Evolutionary conservation across 805 yeast genomes (phyloP).

Genomic region (Saccharomycodes ludwigii): DNA sequence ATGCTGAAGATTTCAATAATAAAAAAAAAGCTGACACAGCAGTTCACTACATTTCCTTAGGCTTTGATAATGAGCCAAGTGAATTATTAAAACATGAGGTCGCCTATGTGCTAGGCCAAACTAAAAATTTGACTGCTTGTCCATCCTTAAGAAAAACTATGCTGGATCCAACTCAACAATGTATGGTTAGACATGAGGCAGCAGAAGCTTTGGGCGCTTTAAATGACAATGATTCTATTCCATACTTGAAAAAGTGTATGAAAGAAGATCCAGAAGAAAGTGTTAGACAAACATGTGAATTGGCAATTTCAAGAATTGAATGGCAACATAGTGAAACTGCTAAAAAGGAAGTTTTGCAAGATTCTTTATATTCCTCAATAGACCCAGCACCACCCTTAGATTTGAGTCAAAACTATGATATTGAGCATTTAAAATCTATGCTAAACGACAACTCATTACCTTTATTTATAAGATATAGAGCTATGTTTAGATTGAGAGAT

Average conservation of each 20-base stretch:
- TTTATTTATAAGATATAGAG: conserved; percentile 89
- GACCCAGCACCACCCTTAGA: conserved; percentile 99
- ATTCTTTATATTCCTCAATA: conserved; percentile 71
- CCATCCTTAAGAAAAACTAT: conserved; percentile 65
- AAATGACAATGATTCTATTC: conserved; percentile 66
- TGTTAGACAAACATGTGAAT: conserved; percentile 93
- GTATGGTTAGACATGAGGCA: conserved; percentile 98
- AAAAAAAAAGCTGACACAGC: conserved; percentile 49
- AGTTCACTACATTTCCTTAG: conserved; percentile 72
- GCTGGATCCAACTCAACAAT: conserved; percentile 55
- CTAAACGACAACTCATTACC: conserved; percentile 70
- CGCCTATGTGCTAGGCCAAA: conserved; percentile 94
- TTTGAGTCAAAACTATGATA: conserved; percentile 41
- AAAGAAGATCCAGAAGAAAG: conserved; percentile 71
- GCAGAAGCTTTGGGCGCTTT: conserved; percentile 98
- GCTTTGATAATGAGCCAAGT: conserved; percentile 59
- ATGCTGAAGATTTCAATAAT: conserved; percentile 62
- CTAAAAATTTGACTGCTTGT: conserved; percentile 70
- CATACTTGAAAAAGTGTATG: conserved; percentile 48
- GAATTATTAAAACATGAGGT: conserved; percentile 95
- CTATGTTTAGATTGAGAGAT: conserved; percentile 96
- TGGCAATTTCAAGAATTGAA: conserved; percentile 86
- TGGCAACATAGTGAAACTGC: conserved; percentile 73
- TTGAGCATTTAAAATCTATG: conserved; percentile 51
- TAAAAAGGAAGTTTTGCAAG: conserved; percentile 57